A percentile compares a stretch with the other conserved stretches of the same genome.
Conservation (phyloP, 2,329 filamentous ascomycete species). For the Thielaviopsis cerberus region DNA sequence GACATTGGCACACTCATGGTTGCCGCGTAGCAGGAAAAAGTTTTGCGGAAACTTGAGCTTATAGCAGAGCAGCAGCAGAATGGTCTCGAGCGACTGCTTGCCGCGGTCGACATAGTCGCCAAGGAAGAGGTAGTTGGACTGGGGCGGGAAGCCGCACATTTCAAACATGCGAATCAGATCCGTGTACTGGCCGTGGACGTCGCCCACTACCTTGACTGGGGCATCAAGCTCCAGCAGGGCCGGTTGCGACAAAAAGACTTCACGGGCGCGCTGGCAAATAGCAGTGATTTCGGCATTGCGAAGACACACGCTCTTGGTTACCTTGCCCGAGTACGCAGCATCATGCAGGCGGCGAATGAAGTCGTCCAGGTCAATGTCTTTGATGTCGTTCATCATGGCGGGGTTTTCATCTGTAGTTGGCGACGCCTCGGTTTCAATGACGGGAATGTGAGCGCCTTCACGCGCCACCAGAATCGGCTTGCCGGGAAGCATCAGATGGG, state of each 20-base stretch:
- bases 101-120: conserved; percentile 94
- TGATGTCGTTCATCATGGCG: conserved; percentile 78
- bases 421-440: conserved; percentile 30
- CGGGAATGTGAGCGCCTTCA: conserved; percentile 50
- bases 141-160: conserved; percentile 92
- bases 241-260: conserved; percentile 79
- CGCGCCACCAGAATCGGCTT: conserved; percentile 80
- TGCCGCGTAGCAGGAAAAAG: conserved; percentile 85
- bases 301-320: conserved; percentile 90
- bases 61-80: conserved; percentile 80
- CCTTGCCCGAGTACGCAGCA: conserved; percentile 86
- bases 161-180: conserved; percentile 94
- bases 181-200: conserved; percentile 92
- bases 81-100: conserved; percentile 90
- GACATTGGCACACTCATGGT: conserved; percentile 93
- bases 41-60: conserved; percentile 96
- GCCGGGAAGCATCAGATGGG: conserved; percentile 50
- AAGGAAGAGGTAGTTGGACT: conserved; percentile 80
- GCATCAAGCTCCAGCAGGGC: conserved; percentile 80
- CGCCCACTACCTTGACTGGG: conserved; percentile 93
- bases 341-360: conserved; percentile 91
- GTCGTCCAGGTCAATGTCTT: conserved; percentile 85
- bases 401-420: conserved; percentile 18
- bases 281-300: conserved; percentile 96
- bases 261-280: conserved; percentile 74